These are phyloP conservation scores for Colletotrichum siamense DNA, from an alignment of 2,329 filamentous ascomycete genomes.

Conservation along the genomic window DNA sequence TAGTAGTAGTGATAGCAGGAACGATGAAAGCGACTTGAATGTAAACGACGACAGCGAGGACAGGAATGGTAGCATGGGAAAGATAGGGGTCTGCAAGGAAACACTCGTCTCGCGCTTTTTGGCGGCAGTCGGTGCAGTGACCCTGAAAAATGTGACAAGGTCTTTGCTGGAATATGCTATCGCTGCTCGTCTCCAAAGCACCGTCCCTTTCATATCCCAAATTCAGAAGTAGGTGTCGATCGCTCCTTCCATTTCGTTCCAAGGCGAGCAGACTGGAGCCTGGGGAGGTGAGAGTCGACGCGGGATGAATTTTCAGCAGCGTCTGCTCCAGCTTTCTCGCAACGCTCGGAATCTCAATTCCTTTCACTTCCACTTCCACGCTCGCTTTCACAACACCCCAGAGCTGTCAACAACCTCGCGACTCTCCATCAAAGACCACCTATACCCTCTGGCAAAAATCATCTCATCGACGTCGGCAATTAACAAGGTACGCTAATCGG, in stretches of 20 bases:
- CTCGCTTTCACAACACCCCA: background rate
- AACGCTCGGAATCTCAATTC: background rate
- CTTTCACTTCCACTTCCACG: background rate
- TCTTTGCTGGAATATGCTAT: too few species aligned
- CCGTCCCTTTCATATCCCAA: rapidly evolving
- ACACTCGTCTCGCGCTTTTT: background rate
- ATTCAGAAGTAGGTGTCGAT: rapidly evolving
- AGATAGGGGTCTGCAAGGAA: background rate
- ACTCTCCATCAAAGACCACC: rapidly evolving
- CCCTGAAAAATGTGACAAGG: too few species aligned
- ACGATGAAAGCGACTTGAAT: rapidly evolving
- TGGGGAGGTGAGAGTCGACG: background rate
- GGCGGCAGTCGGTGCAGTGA: too few species aligned
- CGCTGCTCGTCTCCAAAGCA: background rate
- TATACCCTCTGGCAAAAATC: rapidly evolving
- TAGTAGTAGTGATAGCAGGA: background rate
- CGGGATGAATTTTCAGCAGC: rapidly evolving
- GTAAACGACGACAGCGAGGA: rapidly evolving
- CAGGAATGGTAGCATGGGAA: too few species aligned
- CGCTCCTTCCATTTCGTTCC: background rate
- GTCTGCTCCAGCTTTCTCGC: background rate
- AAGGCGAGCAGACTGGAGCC: background rate
- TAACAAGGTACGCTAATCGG: background rate
- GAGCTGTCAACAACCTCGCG: background rate
- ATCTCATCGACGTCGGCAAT: rapidly evolving